A percentile compares a stretch with the other conserved stretches of the same genome.
These are phyloP conservation scores for Xylaria telfairii DNA, from an alignment of 495 filamentous ascomycete genomes.

Conservation along the genomic window DNA sequence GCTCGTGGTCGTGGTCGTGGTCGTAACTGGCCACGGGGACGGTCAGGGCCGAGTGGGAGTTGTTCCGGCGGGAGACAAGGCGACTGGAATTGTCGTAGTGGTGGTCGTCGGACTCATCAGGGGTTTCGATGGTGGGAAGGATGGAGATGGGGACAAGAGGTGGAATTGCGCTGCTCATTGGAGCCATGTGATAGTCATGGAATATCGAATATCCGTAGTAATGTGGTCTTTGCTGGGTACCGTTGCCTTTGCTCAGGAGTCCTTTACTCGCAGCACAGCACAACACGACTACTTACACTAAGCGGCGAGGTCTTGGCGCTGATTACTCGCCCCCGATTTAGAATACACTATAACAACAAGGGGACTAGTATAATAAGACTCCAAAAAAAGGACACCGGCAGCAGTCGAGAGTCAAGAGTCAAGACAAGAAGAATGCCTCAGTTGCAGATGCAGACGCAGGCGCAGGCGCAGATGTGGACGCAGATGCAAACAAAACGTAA, in stretches of 20 bases:
- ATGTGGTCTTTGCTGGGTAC: background rate
- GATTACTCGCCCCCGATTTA: conserved; percentile 11
- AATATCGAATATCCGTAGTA: no score
- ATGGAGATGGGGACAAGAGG: conserved; percentile 37
- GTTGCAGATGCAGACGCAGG: background rate
- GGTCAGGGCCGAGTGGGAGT: conserved; percentile 18
- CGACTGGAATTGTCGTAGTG: conserved; percentile 24
- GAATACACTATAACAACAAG: conserved; percentile 12
- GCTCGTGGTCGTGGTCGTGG: conserved; percentile 20
- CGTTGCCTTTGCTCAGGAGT: background rate
- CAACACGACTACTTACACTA: conserved; percentile 6
- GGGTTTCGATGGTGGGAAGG: conserved; percentile 39
- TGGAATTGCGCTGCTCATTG: conserved; percentile 9
- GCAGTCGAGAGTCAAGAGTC: background rate
- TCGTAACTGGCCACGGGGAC: conserved; percentile 1
- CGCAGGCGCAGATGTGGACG: background rate
- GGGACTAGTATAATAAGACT: background rate
- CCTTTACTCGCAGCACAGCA: background rate
- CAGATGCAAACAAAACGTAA: background rate
- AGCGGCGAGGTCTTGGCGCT: conserved; percentile 22
- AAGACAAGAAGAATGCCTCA: background rate
- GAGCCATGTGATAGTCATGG: no score
- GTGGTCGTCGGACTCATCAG: conserved; percentile 33
- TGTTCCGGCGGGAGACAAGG: no score
- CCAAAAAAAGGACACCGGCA: conserved; percentile 12